A percentile compares a stretch with the other conserved stretches of the same genome.
phyloP scores from a whole-genome alignment of 805 yeast genomes.

The Myxozyma melibiosi region DNA sequence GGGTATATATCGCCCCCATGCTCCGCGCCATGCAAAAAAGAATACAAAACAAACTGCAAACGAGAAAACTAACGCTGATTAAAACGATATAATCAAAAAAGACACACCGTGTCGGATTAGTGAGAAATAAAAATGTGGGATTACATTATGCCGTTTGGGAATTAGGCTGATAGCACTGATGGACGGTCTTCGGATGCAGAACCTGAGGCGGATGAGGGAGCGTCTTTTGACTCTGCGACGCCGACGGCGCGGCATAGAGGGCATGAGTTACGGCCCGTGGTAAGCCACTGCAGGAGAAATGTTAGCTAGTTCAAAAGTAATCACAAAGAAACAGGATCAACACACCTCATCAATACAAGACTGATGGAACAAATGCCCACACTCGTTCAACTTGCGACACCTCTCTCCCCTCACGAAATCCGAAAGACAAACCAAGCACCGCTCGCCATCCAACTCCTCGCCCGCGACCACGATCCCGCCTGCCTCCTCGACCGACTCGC shows the following conservation, averaged over 20 bases:
- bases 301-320: background rate
- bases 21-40: conserved; percentile 11
- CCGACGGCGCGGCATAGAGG: conserved; percentile 53
- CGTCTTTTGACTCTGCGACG: conserved; percentile 25
- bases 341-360: conserved; percentile 54
- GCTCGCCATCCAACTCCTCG: conserved; percentile 39
- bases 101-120: background rate
- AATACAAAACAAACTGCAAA: background rate
- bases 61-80: background rate
- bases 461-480: conserved; percentile 43
- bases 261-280: conserved; percentile 49
- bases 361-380: conserved; percentile 57
- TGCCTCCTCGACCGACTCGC: conserved; percentile 46
- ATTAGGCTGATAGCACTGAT: too few relatives aligned
- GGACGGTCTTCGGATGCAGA: background rate
- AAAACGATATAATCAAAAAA: background rate
- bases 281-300: conserved; percentile 43
- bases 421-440: conserved; percentile 57
- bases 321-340: background rate
- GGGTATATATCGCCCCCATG: conserved; percentile 3
- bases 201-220: background rate
- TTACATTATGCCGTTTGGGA: too few relatives aligned
- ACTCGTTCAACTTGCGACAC: conserved; percentile 49
- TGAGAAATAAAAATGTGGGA: background rate
- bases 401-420: conserved; percentile 52